Percentiles rank a stretch among this genome's conserved stretches.
These are phyloP conservation scores for Boechera stricta DNA, from an alignment of 345 rosid genomes.

Conservation along the genomic window DNA sequence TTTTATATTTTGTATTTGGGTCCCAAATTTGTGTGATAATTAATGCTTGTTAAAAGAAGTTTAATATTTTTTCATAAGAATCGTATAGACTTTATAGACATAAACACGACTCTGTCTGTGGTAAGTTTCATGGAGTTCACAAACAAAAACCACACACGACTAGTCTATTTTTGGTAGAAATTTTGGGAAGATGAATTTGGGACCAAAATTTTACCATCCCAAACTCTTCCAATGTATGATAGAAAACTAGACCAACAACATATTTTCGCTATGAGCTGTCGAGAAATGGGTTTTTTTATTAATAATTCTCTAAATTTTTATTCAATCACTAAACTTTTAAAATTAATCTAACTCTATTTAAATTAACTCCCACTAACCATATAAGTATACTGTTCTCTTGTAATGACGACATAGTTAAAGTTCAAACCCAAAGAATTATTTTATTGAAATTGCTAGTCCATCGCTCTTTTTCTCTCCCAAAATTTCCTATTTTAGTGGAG, in stretches of 20 bases:
- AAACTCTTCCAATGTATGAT: no score
- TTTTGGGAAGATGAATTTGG: no score
- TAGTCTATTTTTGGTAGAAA: no score
- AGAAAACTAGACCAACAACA: not conserved
- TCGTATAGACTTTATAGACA: no score
- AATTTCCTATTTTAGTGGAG: slow-evolving; percentile 21
- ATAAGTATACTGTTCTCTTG: not conserved
- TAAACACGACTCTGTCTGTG: no score
- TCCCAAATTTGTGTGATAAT: no score
- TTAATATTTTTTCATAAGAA: no score
- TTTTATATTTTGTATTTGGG: no score
- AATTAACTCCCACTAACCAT: not conserved
- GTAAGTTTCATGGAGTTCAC: no score
- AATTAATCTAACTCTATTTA: not conserved
- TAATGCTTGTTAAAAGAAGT: no score
- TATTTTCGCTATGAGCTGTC: not conserved
- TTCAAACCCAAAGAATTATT: not conserved
- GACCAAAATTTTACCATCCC: no score
- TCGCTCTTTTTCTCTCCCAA: slow-evolving; percentile 20
- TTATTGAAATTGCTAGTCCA: not conserved
- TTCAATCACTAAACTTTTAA: not conserved
- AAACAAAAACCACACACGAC: no score
- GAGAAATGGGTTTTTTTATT: not conserved
- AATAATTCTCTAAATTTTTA: not conserved
- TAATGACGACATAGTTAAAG: slow-evolving; percentile 5